Evolutionary conservation across 768 basidiomycete genomes (phyloP).

Genomic region (Calocybe indica): DNA sequence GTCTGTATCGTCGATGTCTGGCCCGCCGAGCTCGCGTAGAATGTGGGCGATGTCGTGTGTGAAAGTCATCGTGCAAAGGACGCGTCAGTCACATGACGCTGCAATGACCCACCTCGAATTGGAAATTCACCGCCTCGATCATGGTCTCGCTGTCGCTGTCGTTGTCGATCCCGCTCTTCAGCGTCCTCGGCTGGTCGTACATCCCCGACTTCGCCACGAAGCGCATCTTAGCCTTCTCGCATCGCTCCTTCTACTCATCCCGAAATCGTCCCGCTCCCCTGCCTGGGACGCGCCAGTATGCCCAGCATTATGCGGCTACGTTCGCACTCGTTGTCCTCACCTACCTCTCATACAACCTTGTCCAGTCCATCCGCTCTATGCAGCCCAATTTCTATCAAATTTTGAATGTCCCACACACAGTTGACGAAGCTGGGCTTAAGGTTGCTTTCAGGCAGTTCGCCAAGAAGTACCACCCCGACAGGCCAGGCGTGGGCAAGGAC

Average conservation of each 20-base stretch:
- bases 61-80: no score
- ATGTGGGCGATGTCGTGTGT: no score
- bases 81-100: no score
- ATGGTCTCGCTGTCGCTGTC: background rate
- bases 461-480: constrained; percentile 71
- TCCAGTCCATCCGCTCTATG: constrained; percentile 49
- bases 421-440: constrained; percentile 65
- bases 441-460: constrained; percentile 72
- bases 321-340: constrained; percentile 59
- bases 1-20: no score
- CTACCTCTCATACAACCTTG: constrained; percentile 62
- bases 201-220: constrained; percentile 59
- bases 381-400: constrained; percentile 76
- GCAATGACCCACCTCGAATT: no score
- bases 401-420: constrained; percentile 54
- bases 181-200: constrained; percentile 59
- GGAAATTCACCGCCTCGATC: no score
- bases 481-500: constrained; percentile 46
- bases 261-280: constrained; percentile 25
- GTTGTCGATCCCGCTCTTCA: constrained; percentile 23
- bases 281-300: constrained; percentile 37
- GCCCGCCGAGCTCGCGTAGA: no score
- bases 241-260: constrained; percentile 26
- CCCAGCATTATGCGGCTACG: constrained; percentile 56
- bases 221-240: constrained; percentile 41